Percentiles rank a stretch among this genome's conserved stretches.
Conservation (phyloP, 345 rosid species). For the Hibiscus mutabilis region DNA sequence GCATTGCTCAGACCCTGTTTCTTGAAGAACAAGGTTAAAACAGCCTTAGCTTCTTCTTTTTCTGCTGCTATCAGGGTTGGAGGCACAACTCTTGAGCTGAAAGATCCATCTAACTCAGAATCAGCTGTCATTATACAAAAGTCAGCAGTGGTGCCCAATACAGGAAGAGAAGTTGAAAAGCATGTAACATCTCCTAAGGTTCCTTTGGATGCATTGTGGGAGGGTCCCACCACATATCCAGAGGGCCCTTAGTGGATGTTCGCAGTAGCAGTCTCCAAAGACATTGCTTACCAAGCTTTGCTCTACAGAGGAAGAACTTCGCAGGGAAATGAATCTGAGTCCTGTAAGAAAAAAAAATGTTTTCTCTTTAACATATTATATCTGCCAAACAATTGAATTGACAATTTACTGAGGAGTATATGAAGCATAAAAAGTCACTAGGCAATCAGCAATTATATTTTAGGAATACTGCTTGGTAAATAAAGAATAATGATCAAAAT, state of each 20-base stretch:
- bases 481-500: too few relatives aligned
- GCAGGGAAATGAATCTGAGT: background rate
- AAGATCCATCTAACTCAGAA: slow-evolving; percentile 49
- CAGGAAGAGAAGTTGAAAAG: background rate
- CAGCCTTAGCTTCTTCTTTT: slow-evolving; percentile 92
- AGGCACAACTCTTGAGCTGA: slow-evolving; percentile 44
- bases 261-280: background rate
- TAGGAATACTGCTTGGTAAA: too few relatives aligned
- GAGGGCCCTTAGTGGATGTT: background rate
- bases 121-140: slow-evolving; percentile 14
- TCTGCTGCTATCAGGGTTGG: slow-evolving; percentile 63
- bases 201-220: background rate
- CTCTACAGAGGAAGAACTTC: background rate
- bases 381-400: too few relatives aligned
- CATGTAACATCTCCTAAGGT: background rate
- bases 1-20: slow-evolving; percentile 72
- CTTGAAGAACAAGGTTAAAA: slow-evolving; percentile 72
- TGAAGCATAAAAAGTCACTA: too few relatives aligned
- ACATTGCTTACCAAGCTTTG: background rate
- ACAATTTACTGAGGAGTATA: too few relatives aligned
- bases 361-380: too few relatives aligned
- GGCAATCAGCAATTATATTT: too few relatives aligned
- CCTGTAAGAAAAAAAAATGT: background rate
- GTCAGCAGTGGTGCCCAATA: background rate
- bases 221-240: background rate